Evolutionary conservation across 2,329 filamentous ascomycete species (phyloP), one percentile per base, ranked within the genome.

Genomic region (Pyrenophora tritici-repentis): DNA sequence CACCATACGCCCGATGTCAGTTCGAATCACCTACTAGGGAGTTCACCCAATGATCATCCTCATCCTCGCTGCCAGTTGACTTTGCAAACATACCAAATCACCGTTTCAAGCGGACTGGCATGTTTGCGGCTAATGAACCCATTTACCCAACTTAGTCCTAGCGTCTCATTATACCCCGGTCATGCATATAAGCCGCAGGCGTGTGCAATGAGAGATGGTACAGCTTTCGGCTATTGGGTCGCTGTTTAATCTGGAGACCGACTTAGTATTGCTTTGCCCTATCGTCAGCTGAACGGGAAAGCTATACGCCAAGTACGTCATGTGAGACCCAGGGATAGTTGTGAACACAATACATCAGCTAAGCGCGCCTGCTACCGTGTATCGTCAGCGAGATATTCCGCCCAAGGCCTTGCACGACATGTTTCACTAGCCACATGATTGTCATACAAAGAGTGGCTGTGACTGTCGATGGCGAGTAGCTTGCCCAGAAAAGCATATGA

Each of bases 131-230:
- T 48, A 37, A 53, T 47, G 34, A 36, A 46, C 58, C 58, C 58
- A 60, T 58, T 60, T 50, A 31, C 58, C 58, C 34, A 41, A 49
- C 49, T 51, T 41, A 44, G 50, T 50, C 16, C 26, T 58, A 60
- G 58, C 47, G 56, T 41, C 49, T 20, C 36, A 20, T n/a, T 14
- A 14, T 37, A 45, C 35, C 48, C 46, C 24, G 18, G 42, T 47
- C 18, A 16, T 56, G 47, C 50, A 51, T 42, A 44, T 59, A 58
- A 59, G 57, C 56, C 42, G 40, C 50, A 57, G 43, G 45, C 48
- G 49, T 37, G 47, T 36, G 17, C 53, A 39, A 50, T 46, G 33
- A 54, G 41, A n/a, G 24, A 16, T 26, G 31, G 17, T 32, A 38
- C 46, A 36, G 42, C 41, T 34, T 40, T 14, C 40, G 17, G 14